Conservation (phyloP, 1,284 basidiomycete genomes). For the Sphagnurus paluster region DNA sequence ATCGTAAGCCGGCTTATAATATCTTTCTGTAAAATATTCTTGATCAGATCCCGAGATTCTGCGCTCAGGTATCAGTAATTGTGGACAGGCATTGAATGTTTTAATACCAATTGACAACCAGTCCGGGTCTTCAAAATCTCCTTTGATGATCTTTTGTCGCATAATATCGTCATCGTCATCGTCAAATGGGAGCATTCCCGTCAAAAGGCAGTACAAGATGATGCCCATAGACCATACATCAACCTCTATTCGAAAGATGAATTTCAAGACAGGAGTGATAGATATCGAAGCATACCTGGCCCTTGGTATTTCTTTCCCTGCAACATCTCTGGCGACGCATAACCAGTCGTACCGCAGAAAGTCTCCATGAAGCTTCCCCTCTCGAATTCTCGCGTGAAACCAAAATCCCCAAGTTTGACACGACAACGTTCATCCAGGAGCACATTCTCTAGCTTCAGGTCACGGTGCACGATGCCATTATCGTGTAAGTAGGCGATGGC, state of each 20-base stretch:
- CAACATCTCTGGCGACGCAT: conserved; percentile 96
- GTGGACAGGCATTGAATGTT: conserved; percentile 5
- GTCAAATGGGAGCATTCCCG: conserved; percentile 95
- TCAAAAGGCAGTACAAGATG: conserved; percentile 92
- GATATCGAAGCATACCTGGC: conserved; percentile 66
- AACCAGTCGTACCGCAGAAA: conserved; percentile 95
- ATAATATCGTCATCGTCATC: conserved; percentile 93
- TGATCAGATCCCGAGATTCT: conserved; percentile 86
- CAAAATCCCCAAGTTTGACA: conserved; percentile 94
- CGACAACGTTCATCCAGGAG: conserved; percentile 86
- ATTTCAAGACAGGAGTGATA: conserved; percentile 5
- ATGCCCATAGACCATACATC: conserved; percentile 98
- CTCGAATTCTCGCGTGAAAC: conserved; percentile 95
- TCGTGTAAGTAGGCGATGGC: conserved; percentile 90
- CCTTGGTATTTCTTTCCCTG: conserved; percentile 89
- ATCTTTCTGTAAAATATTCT: conserved; percentile 79
- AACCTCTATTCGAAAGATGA: conserved; percentile 64
- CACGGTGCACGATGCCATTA: conserved; percentile 92
- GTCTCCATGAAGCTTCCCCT: conserved; percentile 86
- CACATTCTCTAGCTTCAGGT: conserved; percentile 96
- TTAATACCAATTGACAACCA: conserved; percentile 82
- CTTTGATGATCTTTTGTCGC: conserved; percentile 84
- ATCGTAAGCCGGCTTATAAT: conserved; percentile 78
- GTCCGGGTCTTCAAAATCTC: conserved; percentile 89
- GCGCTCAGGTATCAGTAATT: conserved; percentile 11